Evolutionary conservation across 352 stramenopile species (phyloP), one percentile per base, ranked within the genome.

Genomic region (Globisporangium middletonii): DNA sequence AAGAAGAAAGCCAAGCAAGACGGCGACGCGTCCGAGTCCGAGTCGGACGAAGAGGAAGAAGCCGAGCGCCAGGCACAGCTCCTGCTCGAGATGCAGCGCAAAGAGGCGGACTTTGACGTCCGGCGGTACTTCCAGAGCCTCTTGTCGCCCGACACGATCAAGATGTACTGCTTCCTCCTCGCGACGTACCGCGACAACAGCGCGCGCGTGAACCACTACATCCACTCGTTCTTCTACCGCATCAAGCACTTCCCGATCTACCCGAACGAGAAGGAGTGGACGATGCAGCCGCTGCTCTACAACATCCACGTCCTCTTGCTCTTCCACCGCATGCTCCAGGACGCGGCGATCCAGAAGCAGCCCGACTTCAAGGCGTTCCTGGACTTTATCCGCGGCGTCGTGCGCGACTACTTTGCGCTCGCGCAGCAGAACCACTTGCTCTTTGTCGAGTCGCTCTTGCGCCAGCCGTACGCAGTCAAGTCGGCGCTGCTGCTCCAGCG

Each of bases 251-350:
- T 94, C 59, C 68, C 82, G 57, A 83, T 94, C 61, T 71, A 82
- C 41, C 65, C 77, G 52, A 72, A 85, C 51, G 76, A 94, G 27
- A 38, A 38, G 33, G 65, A 88, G 19, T 88, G 75, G 72, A 93
- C 85, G 18, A 86, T 92, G 79, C 82, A 95, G 43, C 86, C 86
- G 23, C 86, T 95, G 62, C 64, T 95, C 2, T 95, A 88, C 61
- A 91, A 92, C 58, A 89, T 95, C 35, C 81, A 85, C 59, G 74
- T 88, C 42, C 64, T 94, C 16, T 53, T 88, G 44, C 56, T 89
- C 4, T 95, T 95, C 64, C 86, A 95, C 62, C 76, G 70, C 58
- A 87, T 95, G 68, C 76, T 95, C n/a, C 80, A 94, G 69, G 86
- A 95, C 46, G 18, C 76, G 4, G 62, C 72, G 18, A 88, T 94